Base-by-base conservation (phyloP, 1,139 yeast genomes). In the Arxiozyma telluris region DNA sequence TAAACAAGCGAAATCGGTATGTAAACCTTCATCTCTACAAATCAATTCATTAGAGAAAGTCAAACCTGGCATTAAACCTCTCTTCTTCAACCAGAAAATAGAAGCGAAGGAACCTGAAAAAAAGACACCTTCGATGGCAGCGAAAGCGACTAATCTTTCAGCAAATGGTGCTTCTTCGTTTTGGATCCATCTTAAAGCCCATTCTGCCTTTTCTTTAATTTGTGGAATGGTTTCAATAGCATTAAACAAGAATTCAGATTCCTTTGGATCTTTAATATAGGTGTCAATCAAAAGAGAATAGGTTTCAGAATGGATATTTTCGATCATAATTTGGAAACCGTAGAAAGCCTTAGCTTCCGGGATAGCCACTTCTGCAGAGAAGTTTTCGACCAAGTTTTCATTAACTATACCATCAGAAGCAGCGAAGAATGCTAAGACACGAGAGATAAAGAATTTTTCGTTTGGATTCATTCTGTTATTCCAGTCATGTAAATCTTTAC, bases 301-400 rank as follows among this genome's bases (percentile, higher is more conserved):
- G 48, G 98, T 93, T 77, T 93, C 98, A 23, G 96, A 84, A 75
- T 93, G 98, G 68, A 93, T 93, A 79, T 93, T 93, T 76, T 93
- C 98, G 93, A 94, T 93, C 97, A 90, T 90, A 73, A 93, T 93
- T 76, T 93, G 98, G 86, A 93, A 93, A 53, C 98, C 98, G 71
- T 93, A 93, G 79, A 93, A 93, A 72, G 97, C 91, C 74, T 93
- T 91, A 64, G 98, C 98, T 77, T 93, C 98, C 55, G 98, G 95
- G 61, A 87, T 76, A 74, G 90, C 96, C 57, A 93, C 97, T 76
- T 93, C 98, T 61, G 96, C 95, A 56, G 95, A 85, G 76, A 93
- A 93, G 70, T 96, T 89, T 75, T 93, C 97, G 59, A 93, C 96
- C 72, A 93, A 80, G 76, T 93, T 93, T 77, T 93, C 98, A 71